Conservation (phyloP, 768 basidiomycete genomes). For the Dendrothele bispora region DNA sequence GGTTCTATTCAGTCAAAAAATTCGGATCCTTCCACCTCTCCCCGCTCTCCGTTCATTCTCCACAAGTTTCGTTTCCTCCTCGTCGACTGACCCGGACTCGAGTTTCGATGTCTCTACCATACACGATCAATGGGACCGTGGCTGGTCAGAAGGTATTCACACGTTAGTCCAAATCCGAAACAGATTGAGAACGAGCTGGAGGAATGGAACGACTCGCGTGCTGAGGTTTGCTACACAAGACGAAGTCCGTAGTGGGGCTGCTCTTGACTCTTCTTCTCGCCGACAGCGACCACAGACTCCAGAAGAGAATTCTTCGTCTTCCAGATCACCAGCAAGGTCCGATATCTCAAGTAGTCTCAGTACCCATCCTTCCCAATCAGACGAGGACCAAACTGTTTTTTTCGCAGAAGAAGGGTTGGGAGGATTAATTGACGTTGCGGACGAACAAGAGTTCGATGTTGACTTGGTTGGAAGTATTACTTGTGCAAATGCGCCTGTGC, state of each 20-base stretch:
- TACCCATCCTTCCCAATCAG: too few relatives aligned
- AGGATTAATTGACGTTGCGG: constrained; percentile 8
- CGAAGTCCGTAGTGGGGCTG: constrained; percentile 19
- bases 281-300: constrained; percentile 29
- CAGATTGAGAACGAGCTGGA: constrained; percentile 45
- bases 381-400: too few relatives aligned
- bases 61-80: constrained; percentile 32
- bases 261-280: constrained; percentile 5
- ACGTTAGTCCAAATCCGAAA: constrained; percentile 49
- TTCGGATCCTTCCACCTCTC: constrained; percentile 58
- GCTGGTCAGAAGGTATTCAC: constrained; percentile 62
- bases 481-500: constrained; percentile 26
- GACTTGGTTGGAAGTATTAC: constrained; percentile 9
- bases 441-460: constrained; percentile 28
- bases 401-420: not conserved
- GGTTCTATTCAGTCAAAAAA: constrained; percentile 12
- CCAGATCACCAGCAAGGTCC: too few relatives aligned
- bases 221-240: constrained; percentile 36
- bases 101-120: too few relatives aligned
- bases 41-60: constrained; percentile 51
- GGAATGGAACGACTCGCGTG: constrained; percentile 43
- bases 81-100: constrained; percentile 29
- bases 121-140: constrained; percentile 53
- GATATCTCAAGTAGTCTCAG: too few relatives aligned
- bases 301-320: not conserved